These are phyloP conservation scores for Ulmus americana DNA, from an alignment of 331 rosid genomes.

Conservation along the genomic window DNA sequence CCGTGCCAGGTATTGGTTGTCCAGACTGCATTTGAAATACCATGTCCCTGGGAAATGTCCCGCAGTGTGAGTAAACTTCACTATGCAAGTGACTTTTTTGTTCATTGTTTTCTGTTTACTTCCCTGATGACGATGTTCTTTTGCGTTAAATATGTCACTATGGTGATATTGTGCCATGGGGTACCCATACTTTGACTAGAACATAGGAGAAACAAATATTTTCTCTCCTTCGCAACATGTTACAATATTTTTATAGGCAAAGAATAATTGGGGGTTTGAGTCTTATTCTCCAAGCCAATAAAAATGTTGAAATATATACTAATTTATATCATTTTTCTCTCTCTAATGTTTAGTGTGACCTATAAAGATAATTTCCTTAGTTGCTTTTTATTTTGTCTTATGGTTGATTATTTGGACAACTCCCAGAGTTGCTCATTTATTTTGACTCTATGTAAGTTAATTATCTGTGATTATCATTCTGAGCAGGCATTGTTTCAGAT, in stretches of 20 bases:
- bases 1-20: conserved; percentile 84
- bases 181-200: neutral
- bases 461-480: neutral
- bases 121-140: neutral
- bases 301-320: neutral
- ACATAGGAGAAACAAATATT: neutral
- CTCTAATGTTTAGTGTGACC: neutral
- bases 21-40: conserved; percentile 81
- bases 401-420: neutral
- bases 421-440: neutral
- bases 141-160: neutral
- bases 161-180: neutral
- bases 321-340: no score
- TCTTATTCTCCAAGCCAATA: neutral
- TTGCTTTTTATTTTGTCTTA: neutral
- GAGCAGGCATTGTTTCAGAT: neutral
- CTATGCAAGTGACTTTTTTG: neutral
- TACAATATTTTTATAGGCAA: neutral
- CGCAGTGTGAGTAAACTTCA: conserved; percentile 51
- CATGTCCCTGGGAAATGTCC: conserved; percentile 77
- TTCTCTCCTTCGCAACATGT: neutral
- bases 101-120: neutral
- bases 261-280: neutral
- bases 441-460: neutral
- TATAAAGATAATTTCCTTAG: neutral